Evolutionary conservation across 306 rosid species (phyloP).

Genomic region (Senna siamea): DNA sequence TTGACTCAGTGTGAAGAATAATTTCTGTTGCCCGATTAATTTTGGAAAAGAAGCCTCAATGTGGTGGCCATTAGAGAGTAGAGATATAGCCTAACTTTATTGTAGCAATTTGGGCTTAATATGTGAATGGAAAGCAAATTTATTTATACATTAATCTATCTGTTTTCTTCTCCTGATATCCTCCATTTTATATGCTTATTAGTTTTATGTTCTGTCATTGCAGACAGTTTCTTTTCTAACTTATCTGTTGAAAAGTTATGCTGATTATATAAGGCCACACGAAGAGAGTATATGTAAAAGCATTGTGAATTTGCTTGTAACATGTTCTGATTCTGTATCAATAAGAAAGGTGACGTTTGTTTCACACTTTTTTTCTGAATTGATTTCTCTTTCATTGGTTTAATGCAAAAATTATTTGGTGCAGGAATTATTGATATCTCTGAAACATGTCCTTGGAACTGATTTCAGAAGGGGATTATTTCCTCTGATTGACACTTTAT

Average conservation of each 20-base stretch:
- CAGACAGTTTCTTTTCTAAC: constrained; percentile 99
- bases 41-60: constrained; percentile 28
- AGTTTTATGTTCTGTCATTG: constrained; percentile 42
- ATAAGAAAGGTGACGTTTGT: constrained; percentile 76
- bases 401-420: constrained; percentile 40
- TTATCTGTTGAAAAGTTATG: constrained; percentile 90
- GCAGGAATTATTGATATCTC: constrained; percentile 94
- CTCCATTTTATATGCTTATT: constrained; percentile 29
- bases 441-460: constrained; percentile 98
- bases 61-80: neutral
- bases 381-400: constrained; percentile 23
- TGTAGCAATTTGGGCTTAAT: constrained; percentile 12
- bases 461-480: constrained; percentile 98
- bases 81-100: constrained; percentile 35
- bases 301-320: constrained; percentile 96
- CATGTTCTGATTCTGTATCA: constrained; percentile 98
- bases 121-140: neutral
- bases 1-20: constrained; percentile 16
- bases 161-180: constrained; percentile 34
- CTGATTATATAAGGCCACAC: constrained; percentile 95
- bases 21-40: constrained; percentile 5
- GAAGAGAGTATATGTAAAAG: constrained; percentile 99
- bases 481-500: constrained; percentile 91
- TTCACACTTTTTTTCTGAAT: constrained; percentile 21
- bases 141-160: constrained; percentile 3